Evolutionary conservation across 768 basidiomycete genomes (phyloP).

Genomic region (Boletus subparvulus): DNA sequence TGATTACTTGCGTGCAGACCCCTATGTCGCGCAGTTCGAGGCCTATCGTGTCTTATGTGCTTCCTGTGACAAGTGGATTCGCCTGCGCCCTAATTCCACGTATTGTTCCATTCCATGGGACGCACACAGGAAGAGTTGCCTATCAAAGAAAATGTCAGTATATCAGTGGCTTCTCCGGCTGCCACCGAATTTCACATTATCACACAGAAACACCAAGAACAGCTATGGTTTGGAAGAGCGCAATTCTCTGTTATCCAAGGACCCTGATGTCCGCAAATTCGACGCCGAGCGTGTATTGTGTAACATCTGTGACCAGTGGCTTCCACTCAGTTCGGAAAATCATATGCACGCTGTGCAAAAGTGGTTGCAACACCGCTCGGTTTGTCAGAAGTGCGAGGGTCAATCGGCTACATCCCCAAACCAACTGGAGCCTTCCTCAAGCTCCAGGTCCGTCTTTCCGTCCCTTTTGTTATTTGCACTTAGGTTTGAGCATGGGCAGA

Average conservation of each 20-base stretch:
- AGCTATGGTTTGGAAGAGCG: constrained; percentile 61
- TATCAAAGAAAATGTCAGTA: constrained; percentile 72
- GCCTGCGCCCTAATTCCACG: constrained; percentile 81
- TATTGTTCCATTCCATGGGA: constrained; percentile 91
- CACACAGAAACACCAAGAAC: constrained; percentile 43
- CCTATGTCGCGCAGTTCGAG: constrained; percentile 79
- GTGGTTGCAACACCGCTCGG: constrained; percentile 63
- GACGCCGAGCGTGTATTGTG: constrained; percentile 73
- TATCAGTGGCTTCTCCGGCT: constrained; percentile 6
- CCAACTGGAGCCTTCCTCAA: constrained; percentile 25
- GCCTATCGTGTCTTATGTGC: constrained; percentile 78
- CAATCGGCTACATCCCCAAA: constrained; percentile 5
- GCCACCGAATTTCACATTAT: constrained; percentile 7
- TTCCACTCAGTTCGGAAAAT: constrained; percentile 59
- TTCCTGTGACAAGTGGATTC: constrained; percentile 83
- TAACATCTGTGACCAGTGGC: constrained; percentile 66
- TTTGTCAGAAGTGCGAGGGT: constrained; percentile 44
- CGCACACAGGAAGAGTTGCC: constrained; percentile 78
- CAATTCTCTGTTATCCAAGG: constrained; percentile 56
- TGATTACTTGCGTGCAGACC: constrained; percentile 64
- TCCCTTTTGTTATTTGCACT: constrained; percentile 4
- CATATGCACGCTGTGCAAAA: constrained; percentile 59
- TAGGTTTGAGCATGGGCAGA: constrained; percentile 3
- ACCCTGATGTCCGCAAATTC: constrained; percentile 72
- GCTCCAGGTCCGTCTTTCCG: constrained; percentile 18